phyloP scores from a whole-genome alignment of 2,329 filamentous ascomycete species.

The Clarireedia sp. region DNA sequence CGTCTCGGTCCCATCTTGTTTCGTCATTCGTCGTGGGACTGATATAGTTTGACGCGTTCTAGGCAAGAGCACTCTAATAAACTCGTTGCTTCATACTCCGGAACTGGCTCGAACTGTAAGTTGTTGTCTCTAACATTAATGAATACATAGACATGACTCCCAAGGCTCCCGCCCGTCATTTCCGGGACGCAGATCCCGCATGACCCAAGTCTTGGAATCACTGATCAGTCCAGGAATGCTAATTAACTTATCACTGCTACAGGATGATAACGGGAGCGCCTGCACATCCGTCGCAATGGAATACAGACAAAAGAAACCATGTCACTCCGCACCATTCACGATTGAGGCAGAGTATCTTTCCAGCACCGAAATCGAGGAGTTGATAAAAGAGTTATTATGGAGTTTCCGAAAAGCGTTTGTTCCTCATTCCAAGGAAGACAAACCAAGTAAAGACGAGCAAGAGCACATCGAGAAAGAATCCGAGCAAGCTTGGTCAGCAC shows the following conservation, averaged over 20 bases:
- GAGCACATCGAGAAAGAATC: not conserved
- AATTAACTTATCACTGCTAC: no score
- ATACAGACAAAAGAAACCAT: conserved; percentile 26
- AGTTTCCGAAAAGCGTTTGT: not conserved
- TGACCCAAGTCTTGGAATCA: no score
- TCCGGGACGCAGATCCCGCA: no score
- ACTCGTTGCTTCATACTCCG: conserved; percentile 30
- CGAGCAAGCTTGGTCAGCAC: not conserved
- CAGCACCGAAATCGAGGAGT: not conserved
- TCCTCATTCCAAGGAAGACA: not conserved
- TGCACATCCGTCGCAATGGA: conserved; percentile 32
- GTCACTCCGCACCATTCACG: conserved; percentile 24
- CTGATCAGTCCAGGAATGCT: no score
- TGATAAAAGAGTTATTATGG: not conserved
- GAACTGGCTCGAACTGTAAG: conserved; percentile 25
- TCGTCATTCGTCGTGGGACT: no score
- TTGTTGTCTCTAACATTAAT: not conserved
- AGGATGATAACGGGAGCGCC: conserved; percentile 29
- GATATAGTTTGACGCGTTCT: conserved; percentile 2
- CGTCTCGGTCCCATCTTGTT: no score
- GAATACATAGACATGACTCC: not conserved
- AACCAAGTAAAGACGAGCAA: not conserved
- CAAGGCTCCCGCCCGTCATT: no score
- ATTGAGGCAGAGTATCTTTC: conserved; percentile 31
- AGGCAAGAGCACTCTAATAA: conserved; percentile 31